phyloP scores from a whole-genome alignment of 306 rosid species.

The Rosa chinensis region DNA sequence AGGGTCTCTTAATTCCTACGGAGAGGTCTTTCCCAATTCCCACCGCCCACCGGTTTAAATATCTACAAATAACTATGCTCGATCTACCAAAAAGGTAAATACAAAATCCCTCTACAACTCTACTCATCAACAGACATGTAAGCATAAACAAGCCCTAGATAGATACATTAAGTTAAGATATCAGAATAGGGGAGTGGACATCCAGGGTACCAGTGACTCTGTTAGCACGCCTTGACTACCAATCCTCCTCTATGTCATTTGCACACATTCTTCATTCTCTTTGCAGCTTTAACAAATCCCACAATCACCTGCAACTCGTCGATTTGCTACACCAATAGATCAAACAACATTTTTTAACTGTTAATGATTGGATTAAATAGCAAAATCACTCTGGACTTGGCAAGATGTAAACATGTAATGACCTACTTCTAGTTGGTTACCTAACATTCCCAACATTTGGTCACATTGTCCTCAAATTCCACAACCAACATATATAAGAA shows the following conservation, averaged over 20 bases:
- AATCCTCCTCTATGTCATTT: conserved; percentile 55
- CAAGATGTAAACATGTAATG: not conserved
- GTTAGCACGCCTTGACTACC: conserved; percentile 59
- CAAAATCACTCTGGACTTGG: not conserved
- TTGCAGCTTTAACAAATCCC: conserved; percentile 96
- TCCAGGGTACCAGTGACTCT: conserved; percentile 42
- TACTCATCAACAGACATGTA: conserved; percentile 39
- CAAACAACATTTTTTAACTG: conserved; percentile 15
- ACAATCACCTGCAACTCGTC: conserved; percentile 95
- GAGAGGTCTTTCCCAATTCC: conserved; percentile 28
- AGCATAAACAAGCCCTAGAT: conserved; percentile 44
- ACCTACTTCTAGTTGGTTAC: not conserved
- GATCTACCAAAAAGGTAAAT: conserved; percentile 41
- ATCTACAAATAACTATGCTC: conserved; percentile 61
- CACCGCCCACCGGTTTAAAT: conserved; percentile 47
- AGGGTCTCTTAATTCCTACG: conserved; percentile 24
- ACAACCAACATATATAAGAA: not conserved
- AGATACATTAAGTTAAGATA: conserved; percentile 45
- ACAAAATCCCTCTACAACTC: conserved; percentile 27
- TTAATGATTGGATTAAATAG: not conserved
- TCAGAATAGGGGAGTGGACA: conserved; percentile 46
- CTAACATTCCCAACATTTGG: not conserved
- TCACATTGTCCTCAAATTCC: not conserved
- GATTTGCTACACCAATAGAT: conserved; percentile 64
- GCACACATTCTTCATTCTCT: conserved; percentile 83